phyloP scores from a whole-genome alignment of 768 basidiomycete genomes.

The Pisolithus microcarpus region DNA sequence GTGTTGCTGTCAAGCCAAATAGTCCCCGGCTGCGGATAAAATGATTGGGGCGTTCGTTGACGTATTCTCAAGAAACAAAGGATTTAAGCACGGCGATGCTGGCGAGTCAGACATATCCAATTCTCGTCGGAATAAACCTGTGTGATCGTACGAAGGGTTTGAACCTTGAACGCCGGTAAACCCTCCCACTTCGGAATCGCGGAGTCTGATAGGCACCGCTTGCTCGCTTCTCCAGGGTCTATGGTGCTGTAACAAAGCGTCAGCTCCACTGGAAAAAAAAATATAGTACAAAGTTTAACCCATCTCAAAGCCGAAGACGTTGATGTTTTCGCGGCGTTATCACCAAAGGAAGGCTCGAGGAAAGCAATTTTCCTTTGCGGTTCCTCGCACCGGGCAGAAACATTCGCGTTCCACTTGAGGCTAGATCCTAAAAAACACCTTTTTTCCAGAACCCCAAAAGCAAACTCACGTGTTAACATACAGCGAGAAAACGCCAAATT shows the following conservation, averaged over 20 bases:
- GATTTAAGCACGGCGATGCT: constrained; percentile 27
- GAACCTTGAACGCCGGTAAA: constrained; percentile 6
- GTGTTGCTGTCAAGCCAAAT: constrained; percentile 11
- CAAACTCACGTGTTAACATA: constrained; percentile 21
- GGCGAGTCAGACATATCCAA: constrained; percentile 14
- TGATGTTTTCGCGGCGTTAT: too few species aligned
- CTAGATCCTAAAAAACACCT: constrained; percentile 27
- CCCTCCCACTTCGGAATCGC: not conserved
- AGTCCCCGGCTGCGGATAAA: constrained; percentile 16
- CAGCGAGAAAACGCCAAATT: constrained; percentile 19
- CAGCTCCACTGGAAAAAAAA: not conserved
- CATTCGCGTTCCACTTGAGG: constrained; percentile 46
- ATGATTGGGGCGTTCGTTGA: constrained; percentile 15
- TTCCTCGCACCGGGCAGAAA: constrained; percentile 34
- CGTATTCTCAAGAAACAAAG: constrained; percentile 12
- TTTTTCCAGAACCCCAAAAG: constrained; percentile 22
- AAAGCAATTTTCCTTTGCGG: constrained; percentile 32
- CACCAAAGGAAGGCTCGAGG: constrained; percentile 7
- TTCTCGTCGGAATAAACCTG: constrained; percentile 20
- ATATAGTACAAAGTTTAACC: not conserved
- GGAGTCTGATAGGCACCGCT: not conserved
- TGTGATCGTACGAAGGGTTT: constrained; percentile 27
- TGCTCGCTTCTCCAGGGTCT: not conserved
- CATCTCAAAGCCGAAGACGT: not conserved
- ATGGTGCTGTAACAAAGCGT: not conserved